Evolutionary conservation across 2,329 filamentous ascomycete species (phyloP).

Genomic region (Mycosphaerella sp.): DNA sequence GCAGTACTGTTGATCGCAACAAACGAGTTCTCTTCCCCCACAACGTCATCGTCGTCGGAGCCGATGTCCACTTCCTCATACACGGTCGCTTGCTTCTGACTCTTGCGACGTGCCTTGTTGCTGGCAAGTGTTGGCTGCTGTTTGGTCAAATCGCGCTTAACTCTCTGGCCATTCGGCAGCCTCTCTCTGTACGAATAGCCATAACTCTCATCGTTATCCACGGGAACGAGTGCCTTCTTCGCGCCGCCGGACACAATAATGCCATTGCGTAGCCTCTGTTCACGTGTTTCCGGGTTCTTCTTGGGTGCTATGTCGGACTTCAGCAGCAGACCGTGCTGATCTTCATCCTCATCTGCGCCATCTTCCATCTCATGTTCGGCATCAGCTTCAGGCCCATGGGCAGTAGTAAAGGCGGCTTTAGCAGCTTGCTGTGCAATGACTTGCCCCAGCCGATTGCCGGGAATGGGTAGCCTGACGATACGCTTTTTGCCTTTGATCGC

Average conservation of each 20-base stretch:
- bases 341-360: conserved; percentile 15
- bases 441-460: conserved; percentile 34
- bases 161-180: conserved; percentile 24
- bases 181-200: conserved; percentile 31
- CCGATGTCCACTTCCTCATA: conserved; percentile 45
- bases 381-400: conserved; percentile 24
- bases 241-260: conserved; percentile 28
- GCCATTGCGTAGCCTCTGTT: conserved; percentile 32
- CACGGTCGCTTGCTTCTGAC: conserved; percentile 22
- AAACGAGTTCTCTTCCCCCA: conserved; percentile 11
- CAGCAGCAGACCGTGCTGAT: conserved; percentile 24
- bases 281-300: conserved; percentile 33
- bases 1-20: conserved; percentile 15
- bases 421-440: conserved; percentile 32
- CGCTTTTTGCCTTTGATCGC: conserved; percentile 42
- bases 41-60: conserved; percentile 38
- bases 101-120: conserved; percentile 18
- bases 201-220: conserved; percentile 32
- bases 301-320: conserved; percentile 32
- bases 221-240: conserved; percentile 29
- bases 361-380: conserved; percentile 29
- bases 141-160: conserved; percentile 10
- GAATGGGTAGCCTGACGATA: conserved; percentile 38
- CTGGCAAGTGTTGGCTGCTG: conserved; percentile 17
- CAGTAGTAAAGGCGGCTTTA: conserved; percentile 21